Conservation (phyloP, 306 rosid species). For the Cercis canadensis region DNA sequence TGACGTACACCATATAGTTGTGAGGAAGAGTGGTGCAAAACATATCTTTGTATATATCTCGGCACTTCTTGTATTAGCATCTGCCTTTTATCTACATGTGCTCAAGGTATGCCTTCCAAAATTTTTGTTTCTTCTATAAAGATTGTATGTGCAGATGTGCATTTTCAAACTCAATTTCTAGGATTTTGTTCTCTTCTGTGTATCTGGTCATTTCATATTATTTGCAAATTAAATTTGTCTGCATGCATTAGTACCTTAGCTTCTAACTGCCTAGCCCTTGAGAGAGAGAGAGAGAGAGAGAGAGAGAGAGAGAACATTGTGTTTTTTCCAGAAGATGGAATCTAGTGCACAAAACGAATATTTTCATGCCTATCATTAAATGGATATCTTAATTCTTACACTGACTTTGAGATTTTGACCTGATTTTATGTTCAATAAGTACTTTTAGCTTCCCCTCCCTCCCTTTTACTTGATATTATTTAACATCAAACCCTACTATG, state of each 20-base stretch:
- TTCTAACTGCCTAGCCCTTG: neutral
- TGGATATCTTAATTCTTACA: neutral
- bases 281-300: neutral
- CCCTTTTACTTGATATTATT: constrained; percentile 11
- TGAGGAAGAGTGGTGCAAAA: constrained; percentile 49
- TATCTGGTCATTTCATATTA: neutral
- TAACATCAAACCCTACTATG: constrained; percentile 11
- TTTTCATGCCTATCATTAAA: neutral
- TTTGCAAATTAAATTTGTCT: neutral
- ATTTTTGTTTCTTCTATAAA: neutral
- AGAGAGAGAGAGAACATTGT: neutral
- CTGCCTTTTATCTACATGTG: constrained; percentile 49
- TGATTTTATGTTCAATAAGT: neutral
- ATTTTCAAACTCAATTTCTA: neutral
- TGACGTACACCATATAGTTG: constrained; percentile 70
- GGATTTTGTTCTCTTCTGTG: neutral
- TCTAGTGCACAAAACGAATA: neutral
- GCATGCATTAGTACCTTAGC: neutral
- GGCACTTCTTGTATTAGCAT: constrained; percentile 57
- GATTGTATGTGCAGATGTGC: too few relatives aligned
- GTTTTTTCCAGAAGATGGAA: neutral
- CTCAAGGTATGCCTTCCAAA: constrained; percentile 49
- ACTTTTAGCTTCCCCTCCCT: neutral
- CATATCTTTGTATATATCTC: constrained; percentile 47
- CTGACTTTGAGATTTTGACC: neutral